These are phyloP conservation scores for Ajuga reptans DNA, from an alignment of 305 asterid genomes.

Conservation along the genomic window DNA sequence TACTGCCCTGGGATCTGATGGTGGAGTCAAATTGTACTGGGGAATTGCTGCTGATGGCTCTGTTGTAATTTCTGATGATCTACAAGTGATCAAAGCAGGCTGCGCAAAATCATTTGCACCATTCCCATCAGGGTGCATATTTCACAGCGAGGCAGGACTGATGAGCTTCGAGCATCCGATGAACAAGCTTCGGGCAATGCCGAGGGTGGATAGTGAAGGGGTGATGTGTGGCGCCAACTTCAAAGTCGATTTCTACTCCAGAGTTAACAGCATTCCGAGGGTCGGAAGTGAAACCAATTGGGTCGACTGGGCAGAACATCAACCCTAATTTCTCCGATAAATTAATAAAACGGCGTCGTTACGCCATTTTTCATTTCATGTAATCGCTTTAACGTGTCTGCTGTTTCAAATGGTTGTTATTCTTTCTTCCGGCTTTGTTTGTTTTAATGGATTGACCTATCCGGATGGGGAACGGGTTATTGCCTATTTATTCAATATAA, in stretches of 20 bases:
- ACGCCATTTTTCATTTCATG: too few relatives aligned
- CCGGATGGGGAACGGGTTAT: too few relatives aligned
- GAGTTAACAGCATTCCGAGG: slow-evolving; percentile 74
- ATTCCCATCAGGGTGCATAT: slow-evolving; percentile 75
- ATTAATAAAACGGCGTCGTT: too few relatives aligned
- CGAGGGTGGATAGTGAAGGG: slow-evolving; percentile 81
- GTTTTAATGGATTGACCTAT: too few relatives aligned
- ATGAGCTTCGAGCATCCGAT: slow-evolving; percentile 89
- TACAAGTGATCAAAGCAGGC: slow-evolving; percentile 54
- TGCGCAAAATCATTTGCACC: slow-evolving; percentile 87
- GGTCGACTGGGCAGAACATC: slow-evolving; percentile 60
- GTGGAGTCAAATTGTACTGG: slow-evolving; percentile 72
- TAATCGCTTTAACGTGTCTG: too few relatives aligned
- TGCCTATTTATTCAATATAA: too few relatives aligned
- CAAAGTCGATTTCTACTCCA: slow-evolving; percentile 55
- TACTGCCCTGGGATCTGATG: slow-evolving; percentile 78
- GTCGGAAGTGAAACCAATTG: slow-evolving; percentile 82
- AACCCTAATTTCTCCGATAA: too few relatives aligned
- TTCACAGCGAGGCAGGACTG: slow-evolving; percentile 65
- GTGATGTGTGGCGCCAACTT: slow-evolving; percentile 73
- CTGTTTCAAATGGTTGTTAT: too few relatives aligned
- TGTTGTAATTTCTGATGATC: slow-evolving; percentile 72
- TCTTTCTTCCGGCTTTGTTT: too few relatives aligned
- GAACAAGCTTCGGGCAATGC: slow-evolving; percentile 72
- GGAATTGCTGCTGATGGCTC: slow-evolving; percentile 87